Evolutionary conservation across 352 stramenopile genomes (phyloP), one percentile per base, ranked within the genome.

Genomic region (Phytophthora quininea): DNA sequence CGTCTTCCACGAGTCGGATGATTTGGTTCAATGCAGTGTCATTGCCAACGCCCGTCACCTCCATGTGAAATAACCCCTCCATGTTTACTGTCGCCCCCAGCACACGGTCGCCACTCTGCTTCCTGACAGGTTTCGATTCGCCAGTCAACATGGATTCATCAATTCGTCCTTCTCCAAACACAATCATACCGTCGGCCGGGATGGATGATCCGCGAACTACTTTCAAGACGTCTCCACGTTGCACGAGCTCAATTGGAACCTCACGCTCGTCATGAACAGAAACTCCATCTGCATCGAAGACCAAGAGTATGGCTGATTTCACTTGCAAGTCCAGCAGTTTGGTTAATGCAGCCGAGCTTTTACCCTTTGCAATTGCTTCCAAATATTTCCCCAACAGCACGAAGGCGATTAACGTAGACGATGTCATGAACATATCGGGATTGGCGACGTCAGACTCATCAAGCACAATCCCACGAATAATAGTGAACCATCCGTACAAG

Each of bases 371-470:
- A 60, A 92, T 89, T 0, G 86, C 79, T 65, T 98, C 95, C 35
- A 99, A 74, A 56, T 91, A 98, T 74, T 99, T 99, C 42, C 98
- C 98, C 1, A 99, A 62, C 9, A 99, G 70, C 29, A 99, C 97
- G 69, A 99, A 99, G 31, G 94, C 88, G 51, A 99, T 94, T 19
- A 99, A 82, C 67, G 99, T 95, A 2, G 96, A 88, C 14, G 93
- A 96, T 3, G 97, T 99, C 84, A 99, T 98, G 73, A 99, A 99
- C 76, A 98, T 96, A 70, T 96, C 83, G n/a, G 81, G 61, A 31
- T 74, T 80, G 12, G 74, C 57, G 8, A 95, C 72, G 32, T 73
- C 77, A 60, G 64, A 67, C 30, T 97, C 80, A 15, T 77, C 66
- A 30, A 82, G 77, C 54, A 79, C 73, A 10, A 79, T 73, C 40